Base-by-base conservation (phyloP, 352 stramenopile species). In the Phytophthora pini region DNA sequence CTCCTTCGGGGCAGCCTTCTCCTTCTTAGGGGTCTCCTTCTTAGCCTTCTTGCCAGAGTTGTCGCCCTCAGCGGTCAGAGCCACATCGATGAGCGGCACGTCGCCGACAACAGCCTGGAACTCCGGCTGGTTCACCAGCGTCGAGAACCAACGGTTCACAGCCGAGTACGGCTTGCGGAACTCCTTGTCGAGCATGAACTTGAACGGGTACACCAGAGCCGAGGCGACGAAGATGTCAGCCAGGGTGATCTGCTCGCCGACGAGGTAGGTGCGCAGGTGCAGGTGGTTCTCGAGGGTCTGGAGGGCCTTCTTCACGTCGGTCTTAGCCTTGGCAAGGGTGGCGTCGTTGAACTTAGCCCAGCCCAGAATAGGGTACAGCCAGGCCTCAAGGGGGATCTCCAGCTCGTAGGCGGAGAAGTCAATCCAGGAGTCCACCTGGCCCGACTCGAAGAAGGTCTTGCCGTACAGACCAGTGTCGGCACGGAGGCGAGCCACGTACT, bases 181-280 rank as follows among this genome's bases (percentile, higher is more conserved):
- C 39, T 88, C 79, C 70, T 90, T 82, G 70, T 97, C 92, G 46
- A 96, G 80, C 31, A 98, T 80, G 39, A 98, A 78, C 79, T 98
- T 98, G 69, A 98, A 96, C n/a, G 92, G 90, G 78, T 98, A 98
- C 29, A 98, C 66, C 11, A 99, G 81, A 26, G 91, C 80, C 32
- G 77, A 93, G 49, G 79, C 83, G 13, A 86, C 77, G 10, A 98
- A 57, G 64, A 99, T 98, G 72, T 99, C 95, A 17, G 95, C 96
- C 9, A 99, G 75, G 15, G 95, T 98, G 36, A 99, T 85, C 56
- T 92, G 81, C 47, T 98, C 78, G 52, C 88, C 89, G 8, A 98
- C 96, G 1, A 99, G 68, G 77, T 96, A 98, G 12, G 91, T 97
- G 70, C 92, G 89, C 47, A 93, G 57, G 53, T 86, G 62, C 50